Base-by-base conservation (phyloP, 1,284 basidiomycete genomes). In the Pterula multifida region DNA sequence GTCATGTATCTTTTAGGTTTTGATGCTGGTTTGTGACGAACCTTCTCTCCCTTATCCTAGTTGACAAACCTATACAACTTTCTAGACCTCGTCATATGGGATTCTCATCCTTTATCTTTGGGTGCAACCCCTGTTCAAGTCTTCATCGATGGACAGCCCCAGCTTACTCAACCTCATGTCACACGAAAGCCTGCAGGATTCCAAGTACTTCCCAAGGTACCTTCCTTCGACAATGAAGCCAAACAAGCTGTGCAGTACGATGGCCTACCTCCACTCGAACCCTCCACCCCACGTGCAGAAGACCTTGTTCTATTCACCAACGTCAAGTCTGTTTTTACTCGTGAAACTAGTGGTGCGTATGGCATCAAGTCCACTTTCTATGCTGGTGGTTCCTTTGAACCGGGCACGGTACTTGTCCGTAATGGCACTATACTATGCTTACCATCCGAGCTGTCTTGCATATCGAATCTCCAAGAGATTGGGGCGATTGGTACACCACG, bases 111-210 rank as follows among this genome's bases (percentile, higher is more conserved):
- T 0, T 73, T 90, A 13, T 63, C 74, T 0, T 65, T 86, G 11
- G 75, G 75, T 3, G 71, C 65, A 61, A 82, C 71, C 57, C 92
- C 78, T 58, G 84, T 70, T 36, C 82, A 85, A 64, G 83, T 85
- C 22, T 83, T 73, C 65, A 80, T 85, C 52, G 83, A 86, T 55
- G 82, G 83, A 3, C 78, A 85, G 45, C 57, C 76, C 3, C 83
- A 86, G 56, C 60, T 86, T 12, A 61, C 65, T 17, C 56, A 65
- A 2, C 71, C 80, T 0, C 63, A 64, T 0, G 60, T 63, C 1
- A 85, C 83, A 0, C 55, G 63, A 9, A 76, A 75, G 1, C 84
- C 85, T 59, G 51, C 45, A 0, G 44, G 51, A 0, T 65, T 69
- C 55, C 72, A 76, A 52, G 52, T 60, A 3, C 50, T 59, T 0